Conservation (phyloP, 192 early-diverging fungal species). For the Coemansia furcata region DNA sequence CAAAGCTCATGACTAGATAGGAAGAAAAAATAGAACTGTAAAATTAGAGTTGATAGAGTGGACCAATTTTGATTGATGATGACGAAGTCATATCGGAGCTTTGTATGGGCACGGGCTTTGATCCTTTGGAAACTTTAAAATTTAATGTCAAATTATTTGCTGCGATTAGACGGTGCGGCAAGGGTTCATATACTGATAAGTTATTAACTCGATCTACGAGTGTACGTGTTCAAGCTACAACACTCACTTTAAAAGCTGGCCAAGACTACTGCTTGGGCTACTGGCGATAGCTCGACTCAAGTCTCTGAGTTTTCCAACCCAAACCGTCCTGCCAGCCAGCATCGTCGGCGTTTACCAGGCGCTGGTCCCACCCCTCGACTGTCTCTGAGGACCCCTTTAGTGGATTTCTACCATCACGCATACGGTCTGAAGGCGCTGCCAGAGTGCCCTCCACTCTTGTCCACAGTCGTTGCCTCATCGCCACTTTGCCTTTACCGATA, state of each 20-base stretch:
- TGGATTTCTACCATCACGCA: neutral
- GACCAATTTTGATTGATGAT: neutral
- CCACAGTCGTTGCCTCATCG: neutral
- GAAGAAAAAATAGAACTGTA: neutral
- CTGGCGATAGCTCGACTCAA: neutral
- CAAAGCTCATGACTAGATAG: neutral
- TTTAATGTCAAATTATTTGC: too few species aligned
- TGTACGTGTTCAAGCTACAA: too few species aligned
- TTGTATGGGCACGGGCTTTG: too few species aligned
- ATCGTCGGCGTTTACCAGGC: neutral
- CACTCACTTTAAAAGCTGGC: too few species aligned
- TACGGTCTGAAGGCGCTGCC: neutral
- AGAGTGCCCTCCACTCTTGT: neutral
- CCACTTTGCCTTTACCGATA: neutral
- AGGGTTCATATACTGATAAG: too few species aligned
- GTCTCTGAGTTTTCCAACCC: neutral
- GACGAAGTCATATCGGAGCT: neutral
- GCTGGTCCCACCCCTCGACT: neutral
- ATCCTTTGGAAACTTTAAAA: neutral
- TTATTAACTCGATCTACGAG: too few species aligned
- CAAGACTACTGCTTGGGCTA: neutral
- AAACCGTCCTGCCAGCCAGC: neutral
- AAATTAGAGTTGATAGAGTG: too few species aligned
- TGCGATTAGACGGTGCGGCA: too few species aligned
- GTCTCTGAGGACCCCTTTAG: neutral